These are phyloP conservation scores for Wallemia hederae DNA, from an alignment of 1,284 basidiomycete genomes.

Conservation along the genomic window DNA sequence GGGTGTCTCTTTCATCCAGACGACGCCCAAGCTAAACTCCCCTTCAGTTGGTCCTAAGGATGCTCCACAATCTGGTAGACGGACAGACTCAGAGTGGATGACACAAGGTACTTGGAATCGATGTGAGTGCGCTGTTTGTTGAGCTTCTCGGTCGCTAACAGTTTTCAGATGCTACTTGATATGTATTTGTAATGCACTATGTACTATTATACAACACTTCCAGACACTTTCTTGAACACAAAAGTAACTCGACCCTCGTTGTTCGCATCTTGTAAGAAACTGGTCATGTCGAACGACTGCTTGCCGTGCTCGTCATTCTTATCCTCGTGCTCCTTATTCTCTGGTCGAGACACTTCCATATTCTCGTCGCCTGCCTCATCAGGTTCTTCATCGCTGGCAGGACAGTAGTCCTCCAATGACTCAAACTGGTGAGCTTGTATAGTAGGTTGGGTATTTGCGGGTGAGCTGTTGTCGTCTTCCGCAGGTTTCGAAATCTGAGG, in stretches of 20 bases:
- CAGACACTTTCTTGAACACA: not conserved
- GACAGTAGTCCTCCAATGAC: not conserved
- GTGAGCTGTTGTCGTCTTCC: not conserved
- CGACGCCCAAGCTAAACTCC: not conserved
- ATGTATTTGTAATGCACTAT: not conserved
- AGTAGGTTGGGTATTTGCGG: not conserved
- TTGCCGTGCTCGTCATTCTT: not conserved
- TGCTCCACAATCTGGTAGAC: not conserved
- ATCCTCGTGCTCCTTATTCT: not conserved
- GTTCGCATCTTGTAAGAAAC: not conserved
- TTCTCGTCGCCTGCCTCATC: not conserved
- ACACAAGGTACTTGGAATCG: not conserved
- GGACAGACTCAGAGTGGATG: conserved; percentile 1
- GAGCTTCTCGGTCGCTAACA: not conserved
- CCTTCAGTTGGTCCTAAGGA: not conserved
- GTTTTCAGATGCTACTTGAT: not conserved
- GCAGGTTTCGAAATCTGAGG: not conserved
- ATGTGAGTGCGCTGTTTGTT: not conserved
- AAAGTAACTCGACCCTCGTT: not conserved
- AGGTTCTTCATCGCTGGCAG: conserved; percentile 2
- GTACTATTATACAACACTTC: not conserved
- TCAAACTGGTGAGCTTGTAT: not conserved
- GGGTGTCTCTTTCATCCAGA: not conserved
- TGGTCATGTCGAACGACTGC: not conserved
- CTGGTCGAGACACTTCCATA: not conserved